Conservation (phyloP, 2,329 filamentous ascomycete genomes). For the Ramularia endophylla region DNA sequence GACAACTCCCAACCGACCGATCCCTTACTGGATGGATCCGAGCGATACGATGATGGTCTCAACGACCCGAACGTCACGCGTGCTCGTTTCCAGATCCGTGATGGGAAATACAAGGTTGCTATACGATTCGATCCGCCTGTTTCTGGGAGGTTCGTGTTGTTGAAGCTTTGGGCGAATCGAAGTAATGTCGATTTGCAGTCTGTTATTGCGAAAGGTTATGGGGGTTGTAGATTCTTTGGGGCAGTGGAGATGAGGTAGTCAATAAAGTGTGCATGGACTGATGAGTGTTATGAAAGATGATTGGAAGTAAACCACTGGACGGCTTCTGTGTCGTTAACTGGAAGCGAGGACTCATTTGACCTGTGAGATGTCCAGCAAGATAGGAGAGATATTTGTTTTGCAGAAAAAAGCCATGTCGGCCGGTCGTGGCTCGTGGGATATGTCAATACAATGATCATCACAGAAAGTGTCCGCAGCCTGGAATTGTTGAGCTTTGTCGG, state of each 20-base stretch:
- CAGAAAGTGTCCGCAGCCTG: no score
- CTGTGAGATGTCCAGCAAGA: no score
- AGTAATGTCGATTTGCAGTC: slow-evolving; percentile 89
- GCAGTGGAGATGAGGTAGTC: slow-evolving; percentile 16
- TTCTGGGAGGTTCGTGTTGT: slow-evolving; percentile 63
- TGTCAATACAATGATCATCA: no score
- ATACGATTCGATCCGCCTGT: slow-evolving; percentile 80
- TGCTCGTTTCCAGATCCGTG: slow-evolving; percentile 77
- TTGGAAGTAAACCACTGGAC: no score
- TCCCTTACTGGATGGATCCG: slow-evolving; percentile 4
- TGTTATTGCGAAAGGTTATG: slow-evolving; percentile 75
- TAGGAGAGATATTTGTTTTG: no score
- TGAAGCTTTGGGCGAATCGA: slow-evolving; percentile 82
- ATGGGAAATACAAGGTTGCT: slow-evolving; percentile 76
- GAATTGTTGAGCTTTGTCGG: no score
- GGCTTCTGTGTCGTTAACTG: no score
- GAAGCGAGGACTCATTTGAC: no score
- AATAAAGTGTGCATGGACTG: no score
- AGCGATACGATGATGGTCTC: slow-evolving; percentile 18
- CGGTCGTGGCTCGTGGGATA: no score
- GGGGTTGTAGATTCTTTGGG: slow-evolving; percentile 72
- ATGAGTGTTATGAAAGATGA: no score
- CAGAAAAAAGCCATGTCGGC: no score
- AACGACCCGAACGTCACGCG: slow-evolving; percentile 39
- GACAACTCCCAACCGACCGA: slow-evolving; percentile 10